Evolutionary conservation across 2,329 filamentous ascomycete species (phyloP), one percentile per base, ranked within the genome.

Genomic region (Thermothelomyces thermophilus): DNA sequence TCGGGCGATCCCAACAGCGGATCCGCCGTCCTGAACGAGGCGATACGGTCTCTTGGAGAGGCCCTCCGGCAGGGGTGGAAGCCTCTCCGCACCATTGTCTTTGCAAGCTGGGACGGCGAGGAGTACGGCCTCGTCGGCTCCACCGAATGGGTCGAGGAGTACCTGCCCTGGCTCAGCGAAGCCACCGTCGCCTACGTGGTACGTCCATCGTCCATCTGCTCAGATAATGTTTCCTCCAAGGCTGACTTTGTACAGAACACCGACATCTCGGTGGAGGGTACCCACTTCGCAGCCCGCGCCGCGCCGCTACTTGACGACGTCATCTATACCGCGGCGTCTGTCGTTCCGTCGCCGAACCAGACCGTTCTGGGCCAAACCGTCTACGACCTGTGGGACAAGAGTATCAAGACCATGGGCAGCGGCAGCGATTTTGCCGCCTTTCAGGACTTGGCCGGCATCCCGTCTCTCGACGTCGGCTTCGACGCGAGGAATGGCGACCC

Each of bases 91-190:
- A 97, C 91, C 0, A 88, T 97, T 50, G 87, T 96, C 35, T 91
- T 96, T 63, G 90, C 86, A 19, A 84, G 80, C 64, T 88, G 84
- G 85, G 85, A 89, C 55, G 84, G 83, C 28, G 85, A 89, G 68
- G 90, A 95, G 66, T 95, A 95, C 58, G 88, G 86, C 0, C 75
- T 95, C 5, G 68, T 95, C 13, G 90, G 90, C 4, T 89, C 84
- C 46, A 95, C 90, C 0, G 90, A 95, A 63, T 95, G 90, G 89
- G 88, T 95, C 0, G 90, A 95, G 63, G 88, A 95, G 58, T 88
- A 87, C 60, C 68, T 94, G 0, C 84, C 87, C 0, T 95, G 89
- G 89, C 76, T 95, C 11, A 75, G 76, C 2, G 74, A 75, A 3
- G 76, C 85, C 35, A 85, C 83, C 50, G 78, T 95, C 14, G 88